A percentile compares a stretch with the other conserved stretches of the same genome.
phyloP scores from a whole-genome alignment of 305 asterid species.

The Fraxinus dipetala region DNA sequence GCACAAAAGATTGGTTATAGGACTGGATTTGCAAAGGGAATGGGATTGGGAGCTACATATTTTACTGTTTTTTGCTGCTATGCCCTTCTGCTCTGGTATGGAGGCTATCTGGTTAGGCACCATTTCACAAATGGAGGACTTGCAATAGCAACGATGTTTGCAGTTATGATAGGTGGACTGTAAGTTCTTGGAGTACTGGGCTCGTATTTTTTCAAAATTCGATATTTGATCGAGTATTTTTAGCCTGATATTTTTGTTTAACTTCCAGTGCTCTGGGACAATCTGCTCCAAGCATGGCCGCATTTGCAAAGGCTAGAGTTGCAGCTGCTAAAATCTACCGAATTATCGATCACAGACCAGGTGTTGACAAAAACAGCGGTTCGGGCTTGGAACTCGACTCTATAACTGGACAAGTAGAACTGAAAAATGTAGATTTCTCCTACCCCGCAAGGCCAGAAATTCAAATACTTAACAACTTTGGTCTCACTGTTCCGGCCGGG shows the following conservation, averaged over 20 bases:
- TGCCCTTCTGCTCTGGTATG: slow-evolving; percentile 94
- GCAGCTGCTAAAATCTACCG: slow-evolving; percentile 90
- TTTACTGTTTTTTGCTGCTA: slow-evolving; percentile 90
- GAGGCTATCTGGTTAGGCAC: slow-evolving; percentile 90
- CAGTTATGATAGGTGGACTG: slow-evolving; percentile 99
- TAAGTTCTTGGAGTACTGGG: slow-evolving; percentile 35
- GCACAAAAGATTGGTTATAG: slow-evolving; percentile 80
- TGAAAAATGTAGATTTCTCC: slow-evolving; percentile 69
- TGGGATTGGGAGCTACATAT: slow-evolving; percentile 89
- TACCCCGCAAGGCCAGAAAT: slow-evolving; percentile 93
- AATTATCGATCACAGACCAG: slow-evolving; percentile 78
- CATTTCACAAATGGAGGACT: slow-evolving; percentile 93
- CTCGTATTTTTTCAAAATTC: background rate
- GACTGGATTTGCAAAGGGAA: slow-evolving; percentile 83
- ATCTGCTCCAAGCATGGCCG: slow-evolving; percentile 91
- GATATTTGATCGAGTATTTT: background rate
- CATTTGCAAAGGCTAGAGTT: slow-evolving; percentile 90
- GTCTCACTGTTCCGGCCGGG: slow-evolving; percentile 80
- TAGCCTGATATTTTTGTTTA: background rate
- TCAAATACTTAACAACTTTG: slow-evolving; percentile 59
- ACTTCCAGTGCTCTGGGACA: slow-evolving; percentile 78
- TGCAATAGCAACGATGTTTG: slow-evolving; percentile 95
- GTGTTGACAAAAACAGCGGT: slow-evolving; percentile 51
- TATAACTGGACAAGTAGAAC: slow-evolving; percentile 75
- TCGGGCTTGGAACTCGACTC: slow-evolving; percentile 74